phyloP scores from a whole-genome alignment of 2,329 filamentous ascomycete genomes.

The Clonostachys sp. region DNA sequence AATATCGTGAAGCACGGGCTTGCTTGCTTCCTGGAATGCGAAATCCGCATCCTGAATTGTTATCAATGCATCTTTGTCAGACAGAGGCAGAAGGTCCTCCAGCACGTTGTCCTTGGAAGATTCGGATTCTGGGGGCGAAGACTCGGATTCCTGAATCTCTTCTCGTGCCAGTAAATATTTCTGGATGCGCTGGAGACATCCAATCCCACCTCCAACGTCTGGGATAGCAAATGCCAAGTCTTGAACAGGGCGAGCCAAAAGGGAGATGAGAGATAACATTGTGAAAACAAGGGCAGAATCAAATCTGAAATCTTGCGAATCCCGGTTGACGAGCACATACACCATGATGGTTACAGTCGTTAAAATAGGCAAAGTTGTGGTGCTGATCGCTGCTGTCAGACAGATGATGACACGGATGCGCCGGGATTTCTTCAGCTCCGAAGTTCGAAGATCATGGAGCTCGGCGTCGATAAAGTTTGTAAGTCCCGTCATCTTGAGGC shows the following conservation, averaged over 20 bases:
- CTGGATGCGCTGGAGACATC: neutral
- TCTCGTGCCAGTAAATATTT: neutral
- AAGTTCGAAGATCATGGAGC: constrained; percentile 8
- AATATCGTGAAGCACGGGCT: neutral
- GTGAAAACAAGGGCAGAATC: neutral
- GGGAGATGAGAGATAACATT: neutral
- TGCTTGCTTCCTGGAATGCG: neutral
- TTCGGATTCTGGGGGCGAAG: too few species aligned
- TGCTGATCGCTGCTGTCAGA: neutral
- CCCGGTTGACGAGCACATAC: neutral
- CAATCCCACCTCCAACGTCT: neutral
- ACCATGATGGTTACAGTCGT: neutral
- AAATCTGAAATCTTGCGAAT: neutral
- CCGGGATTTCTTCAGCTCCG: constrained; percentile 9
- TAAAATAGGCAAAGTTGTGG: constrained; percentile 10
- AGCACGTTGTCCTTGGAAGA: too few species aligned
- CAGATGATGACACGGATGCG: constrained; percentile 7
- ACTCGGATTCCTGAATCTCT: too few species aligned
- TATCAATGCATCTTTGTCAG: too few species aligned
- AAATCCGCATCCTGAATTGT: neutral
- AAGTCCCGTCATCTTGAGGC: constrained; percentile 22
- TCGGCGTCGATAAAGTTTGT: constrained; percentile 10
- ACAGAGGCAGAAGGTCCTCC: too few species aligned
- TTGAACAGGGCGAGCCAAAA: neutral
- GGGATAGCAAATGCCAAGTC: neutral